phyloP scores from a whole-genome alignment of 805 yeast species.

The Wickerhamomyces xylosicus region DNA sequence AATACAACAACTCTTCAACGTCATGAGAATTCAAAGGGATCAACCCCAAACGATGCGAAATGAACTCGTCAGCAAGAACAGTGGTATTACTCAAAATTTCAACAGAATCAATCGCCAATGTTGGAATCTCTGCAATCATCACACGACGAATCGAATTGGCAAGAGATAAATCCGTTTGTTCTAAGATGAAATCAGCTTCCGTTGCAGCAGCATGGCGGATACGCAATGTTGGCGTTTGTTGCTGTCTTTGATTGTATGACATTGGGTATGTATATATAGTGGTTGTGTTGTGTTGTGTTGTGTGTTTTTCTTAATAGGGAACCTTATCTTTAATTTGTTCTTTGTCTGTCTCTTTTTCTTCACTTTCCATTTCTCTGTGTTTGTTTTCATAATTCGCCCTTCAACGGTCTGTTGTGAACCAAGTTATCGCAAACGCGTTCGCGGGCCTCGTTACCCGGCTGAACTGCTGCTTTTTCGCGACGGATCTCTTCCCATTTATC shows the following conservation, averaged over 20 bases:
- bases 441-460: too few species aligned
- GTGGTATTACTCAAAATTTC: slow-evolving; percentile 90
- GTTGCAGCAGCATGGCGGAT: slow-evolving; percentile 81
- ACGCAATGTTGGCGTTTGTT: slow-evolving; percentile 56
- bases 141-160: slow-evolving; percentile 90
- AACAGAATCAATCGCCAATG: slow-evolving; percentile 91
- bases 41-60: slow-evolving; percentile 88
- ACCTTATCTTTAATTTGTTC: too few species aligned
- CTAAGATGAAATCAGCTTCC: slow-evolving; percentile 80
- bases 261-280: too few species aligned
- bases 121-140: slow-evolving; percentile 94
- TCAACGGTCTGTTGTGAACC: too few species aligned
- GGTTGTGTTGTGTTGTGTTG: too few species aligned
- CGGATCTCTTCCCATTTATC: too few species aligned
- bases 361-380: too few species aligned
- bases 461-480: too few species aligned
- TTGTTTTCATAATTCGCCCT: too few species aligned
- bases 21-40: slow-evolving; percentile 81
- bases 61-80: slow-evolving; percentile 93
- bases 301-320: too few species aligned
- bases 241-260: neutral
- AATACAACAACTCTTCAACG: slow-evolving; percentile 74
- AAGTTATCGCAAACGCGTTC: too few species aligned
- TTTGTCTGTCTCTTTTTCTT: too few species aligned
- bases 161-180: slow-evolving; percentile 78